Conservation (phyloP, 257 asterid species). For the Solanum pinnatisectum region DNA sequence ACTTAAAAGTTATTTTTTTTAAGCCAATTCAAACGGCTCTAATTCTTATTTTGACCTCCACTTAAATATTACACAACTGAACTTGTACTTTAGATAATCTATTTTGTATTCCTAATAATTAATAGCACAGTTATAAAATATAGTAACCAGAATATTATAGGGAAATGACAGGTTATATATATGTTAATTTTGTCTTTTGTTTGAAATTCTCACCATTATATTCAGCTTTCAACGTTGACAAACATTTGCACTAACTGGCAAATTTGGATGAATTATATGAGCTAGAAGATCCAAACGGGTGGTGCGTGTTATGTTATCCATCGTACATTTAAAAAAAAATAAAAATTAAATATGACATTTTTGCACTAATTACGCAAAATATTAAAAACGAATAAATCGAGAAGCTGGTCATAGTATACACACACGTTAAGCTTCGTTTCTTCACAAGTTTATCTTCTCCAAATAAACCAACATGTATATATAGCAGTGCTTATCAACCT, state of each 20-base stretch:
- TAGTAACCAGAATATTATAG: neutral
- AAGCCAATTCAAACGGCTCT: too few species aligned
- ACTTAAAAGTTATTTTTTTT: too few species aligned
- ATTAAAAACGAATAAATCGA: neutral
- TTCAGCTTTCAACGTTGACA: neutral
- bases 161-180: neutral
- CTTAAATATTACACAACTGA: neutral
- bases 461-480: neutral
- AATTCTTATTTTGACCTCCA: neutral
- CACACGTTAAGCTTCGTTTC: neutral
- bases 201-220: neutral
- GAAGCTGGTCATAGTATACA: neutral
- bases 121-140: neutral
- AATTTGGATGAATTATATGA: neutral
- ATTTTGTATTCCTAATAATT: neutral
- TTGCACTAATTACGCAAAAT: neutral
- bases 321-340: neutral
- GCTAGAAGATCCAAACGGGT: neutral
- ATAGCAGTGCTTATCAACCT: neutral
- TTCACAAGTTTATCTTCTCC: neutral
- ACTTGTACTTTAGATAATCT: neutral
- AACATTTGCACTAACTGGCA: conserved; percentile 4
- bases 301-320: conserved; percentile 27
- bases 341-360: neutral
- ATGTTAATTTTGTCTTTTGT: neutral